A percentile compares a stretch with the other conserved stretches of the same genome.
Evolutionary conservation across 225 moss, liverwort and hornwort genomes (phyloP).

Genomic region (Rhytidiadelphus loreus): DNA sequence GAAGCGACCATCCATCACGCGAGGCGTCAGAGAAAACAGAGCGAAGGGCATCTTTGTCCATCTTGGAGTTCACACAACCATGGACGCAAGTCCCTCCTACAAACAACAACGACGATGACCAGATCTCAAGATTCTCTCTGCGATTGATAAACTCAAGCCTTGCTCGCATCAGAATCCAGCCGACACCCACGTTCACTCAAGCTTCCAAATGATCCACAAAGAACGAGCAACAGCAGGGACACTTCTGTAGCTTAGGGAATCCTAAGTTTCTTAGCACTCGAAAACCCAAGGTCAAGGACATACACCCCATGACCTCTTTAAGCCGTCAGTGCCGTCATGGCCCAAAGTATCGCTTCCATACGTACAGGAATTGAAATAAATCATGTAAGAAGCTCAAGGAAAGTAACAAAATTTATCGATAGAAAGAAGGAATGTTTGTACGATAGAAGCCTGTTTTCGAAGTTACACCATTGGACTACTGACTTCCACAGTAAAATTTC

Average conservation of each 20-base stretch:
- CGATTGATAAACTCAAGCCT: neutral
- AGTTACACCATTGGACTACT: too few species aligned
- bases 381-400: neutral
- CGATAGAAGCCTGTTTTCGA: neutral
- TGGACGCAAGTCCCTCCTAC: neutral
- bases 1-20: slow-evolving; percentile 35
- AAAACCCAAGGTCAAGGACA: neutral
- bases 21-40: slow-evolving; percentile 24
- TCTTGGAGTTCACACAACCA: slow-evolving; percentile 4
- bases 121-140: neutral
- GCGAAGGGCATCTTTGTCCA: slow-evolving; percentile 36
- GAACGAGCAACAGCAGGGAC: neutral
- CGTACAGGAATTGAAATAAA: neutral
- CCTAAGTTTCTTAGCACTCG: neutral
- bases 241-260: neutral
- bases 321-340: neutral
- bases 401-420: neutral
- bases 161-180: neutral
- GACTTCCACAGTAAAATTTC: neutral
- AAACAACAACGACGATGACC: neutral
- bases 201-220: neutral
- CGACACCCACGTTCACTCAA: neutral
- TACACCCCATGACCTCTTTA: neutral
- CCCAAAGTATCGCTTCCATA: neutral
- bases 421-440: neutral